Base-by-base conservation (phyloP, 2,329 filamentous ascomycete species). In the Tolypocladium inflatum region DNA sequence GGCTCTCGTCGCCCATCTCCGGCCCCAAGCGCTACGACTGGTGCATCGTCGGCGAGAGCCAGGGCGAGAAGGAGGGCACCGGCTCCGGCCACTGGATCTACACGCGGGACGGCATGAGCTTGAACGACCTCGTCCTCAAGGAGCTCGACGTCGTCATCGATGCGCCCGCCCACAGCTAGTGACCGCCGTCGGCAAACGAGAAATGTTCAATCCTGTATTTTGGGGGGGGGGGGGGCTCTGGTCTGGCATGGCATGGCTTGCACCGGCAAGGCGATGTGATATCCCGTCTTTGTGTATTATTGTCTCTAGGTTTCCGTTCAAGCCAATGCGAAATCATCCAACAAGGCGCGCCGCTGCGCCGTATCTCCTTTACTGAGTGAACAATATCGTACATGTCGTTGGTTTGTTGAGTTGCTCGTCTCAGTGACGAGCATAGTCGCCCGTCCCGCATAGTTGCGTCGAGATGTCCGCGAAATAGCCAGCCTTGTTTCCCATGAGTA, bases 1-100 rank as follows among this genome's bases (percentile, higher is more conserved):
- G 94, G 94, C 84, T 97, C 52, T 94, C 90, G 42, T 96, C 91
- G 50, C 94, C 94, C 4, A 78, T 91, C 57, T 92, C 90, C 7
- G 94, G 94, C 0, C 94, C 94, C 17, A 97, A 97, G 76, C 87
- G 93, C 59, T 99, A 88, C 76, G 92, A 97, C 73, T 99, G 90
- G 83, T 88, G 96, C 57, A 71, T 92, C 55, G 66, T 78, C 53
- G 85, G 86, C 59, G 90, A 94, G 66, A 79, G 82, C 38, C 88
- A 91, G 66, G 59, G 60, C 33, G 82, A 91, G 69, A 95, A 95
- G 76, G 88, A 92, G 72, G 91, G 86, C 38, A 88, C 86, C 2
- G 86, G 80, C 2, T 70, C 72, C 11, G 90, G 90, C 37, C 82
- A 88, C 62, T 99, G 94, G 94, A 80, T 97, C 54, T 97, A 97